Evolutionary conservation across 2,329 filamentous ascomycete genomes (phyloP), one percentile per base, ranked within the genome.

Genomic region (Dichotomopilus funicola): DNA sequence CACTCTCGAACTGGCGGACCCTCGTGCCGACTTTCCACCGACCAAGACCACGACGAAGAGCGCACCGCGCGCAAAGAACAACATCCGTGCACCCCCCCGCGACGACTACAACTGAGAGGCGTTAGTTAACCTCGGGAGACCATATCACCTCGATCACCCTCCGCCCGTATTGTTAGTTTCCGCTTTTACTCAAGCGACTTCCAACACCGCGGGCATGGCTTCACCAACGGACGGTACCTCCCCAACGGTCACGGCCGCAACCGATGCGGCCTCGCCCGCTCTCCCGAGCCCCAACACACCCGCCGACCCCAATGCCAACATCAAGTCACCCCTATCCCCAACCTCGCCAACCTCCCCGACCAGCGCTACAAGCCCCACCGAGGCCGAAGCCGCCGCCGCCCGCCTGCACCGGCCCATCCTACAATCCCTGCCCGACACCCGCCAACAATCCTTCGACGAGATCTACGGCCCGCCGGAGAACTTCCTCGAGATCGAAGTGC

Each of bases 391-490:
- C n/a, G 64, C 65, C 11, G 65, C 63, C n/a, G 71, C 70, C 52
- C 67, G 72, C 59, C 66, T 70, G 49, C 76, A 78, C 64, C 72
- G 77, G 59, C 77, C 78, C 64, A 80, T 79, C 67, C 78, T 86
- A 76, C 81, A 84, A 73, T 79, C 82, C 60, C 82, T 86, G 76
- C 83, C 83, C 48, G 83, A 86, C 68, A 83, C 88, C 64, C 88
- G 91, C 67, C 85, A 89, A 74, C 94, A 99, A 78, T 94, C 88
- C 69, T 97, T 96, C 70, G 94, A 99, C 75, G 94, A 99, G 80
- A 96, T 97, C 71, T 99, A 99, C 73, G 94, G 91, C 11, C 90
- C 92, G 48, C 94, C 94, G 5, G 94, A 99, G 79, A 99, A 99
- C 78, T 96, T 97, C 70, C 82, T 99, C 53, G 94, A 99, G 78